These are phyloP conservation scores for Allium cepa DNA, from an alignment of 106 monocot species.

Conservation along the genomic window DNA sequence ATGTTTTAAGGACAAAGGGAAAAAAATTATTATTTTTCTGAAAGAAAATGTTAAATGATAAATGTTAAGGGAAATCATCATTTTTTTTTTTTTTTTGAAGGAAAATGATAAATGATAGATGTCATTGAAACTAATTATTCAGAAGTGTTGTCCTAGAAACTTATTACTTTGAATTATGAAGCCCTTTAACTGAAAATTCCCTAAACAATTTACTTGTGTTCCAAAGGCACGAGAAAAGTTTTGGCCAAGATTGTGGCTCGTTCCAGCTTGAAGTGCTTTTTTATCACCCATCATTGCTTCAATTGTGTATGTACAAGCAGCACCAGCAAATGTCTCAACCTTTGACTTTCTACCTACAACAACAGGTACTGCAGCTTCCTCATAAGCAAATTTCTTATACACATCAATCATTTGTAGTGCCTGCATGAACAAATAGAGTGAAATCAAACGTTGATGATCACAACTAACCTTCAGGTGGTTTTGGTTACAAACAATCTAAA, in stretches of 20 bases:
- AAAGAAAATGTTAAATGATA: too few species aligned
- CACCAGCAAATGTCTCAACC: constrained; percentile 94
- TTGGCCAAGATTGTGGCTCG: constrained; percentile 97
- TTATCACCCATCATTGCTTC: constrained; percentile 99
- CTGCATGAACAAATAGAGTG: constrained; percentile 20
- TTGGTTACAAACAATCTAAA: too few species aligned
- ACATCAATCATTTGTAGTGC: constrained; percentile 98
- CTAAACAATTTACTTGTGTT: constrained; percentile 55
- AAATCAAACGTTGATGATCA: too few species aligned
- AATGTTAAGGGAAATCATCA: too few species aligned
- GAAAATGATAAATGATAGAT: too few species aligned
- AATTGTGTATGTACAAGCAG: constrained; percentile 86
- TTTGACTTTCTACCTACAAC: constrained; percentile 89
- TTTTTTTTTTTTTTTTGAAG: too few species aligned
- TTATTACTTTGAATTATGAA: too few species aligned
- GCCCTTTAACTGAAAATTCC: neutral
- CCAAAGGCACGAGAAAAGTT: constrained; percentile 98
- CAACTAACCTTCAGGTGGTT: too few species aligned
- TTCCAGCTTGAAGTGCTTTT: constrained; percentile 97
- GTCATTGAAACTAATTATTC: too few species aligned
- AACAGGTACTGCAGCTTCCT: constrained; percentile 98
- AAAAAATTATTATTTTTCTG: too few species aligned
- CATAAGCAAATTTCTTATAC: constrained; percentile 90
- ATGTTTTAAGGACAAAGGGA: too few species aligned
- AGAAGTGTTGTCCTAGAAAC: too few species aligned